Evolutionary conservation across 768 basidiomycete species (phyloP).

Genomic region (Mycena chlorophos): DNA sequence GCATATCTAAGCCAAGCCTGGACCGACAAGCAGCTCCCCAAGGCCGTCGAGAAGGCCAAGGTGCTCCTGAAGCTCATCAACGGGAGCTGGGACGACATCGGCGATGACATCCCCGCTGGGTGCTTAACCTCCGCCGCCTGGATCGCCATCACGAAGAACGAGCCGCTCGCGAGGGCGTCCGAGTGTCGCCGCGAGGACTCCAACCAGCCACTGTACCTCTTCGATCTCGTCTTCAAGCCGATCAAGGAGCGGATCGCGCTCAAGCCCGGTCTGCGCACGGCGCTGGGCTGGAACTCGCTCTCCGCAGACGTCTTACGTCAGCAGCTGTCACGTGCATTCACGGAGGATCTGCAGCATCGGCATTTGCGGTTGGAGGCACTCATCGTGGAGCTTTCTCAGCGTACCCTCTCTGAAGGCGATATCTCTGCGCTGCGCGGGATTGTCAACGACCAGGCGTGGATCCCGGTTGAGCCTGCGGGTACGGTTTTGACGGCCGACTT

Average conservation of each 20-base stretch:
- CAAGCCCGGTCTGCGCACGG: slow-evolving; percentile 3
- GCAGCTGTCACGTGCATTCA: slow-evolving; percentile 9
- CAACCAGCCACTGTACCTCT: slow-evolving; percentile 1
- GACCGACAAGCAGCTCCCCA: not conserved
- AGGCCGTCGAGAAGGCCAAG: slow-evolving; percentile 12
- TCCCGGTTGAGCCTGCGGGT: slow-evolving; percentile 4
- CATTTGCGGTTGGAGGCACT: not conserved
- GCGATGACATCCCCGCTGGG: not conserved
- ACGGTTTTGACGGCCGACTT: slow-evolving; percentile 3
- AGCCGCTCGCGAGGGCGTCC: not conserved
- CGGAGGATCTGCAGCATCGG: slow-evolving; percentile 2
- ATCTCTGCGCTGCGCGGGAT: slow-evolving; percentile 3
- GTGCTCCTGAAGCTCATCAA: slow-evolving; percentile 13
- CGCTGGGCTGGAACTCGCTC: slow-evolving; percentile 13
- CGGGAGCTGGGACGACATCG: slow-evolving; percentile 5
- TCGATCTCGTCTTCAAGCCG: slow-evolving; percentile 13
- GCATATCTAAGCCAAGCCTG: slow-evolving; percentile 1
- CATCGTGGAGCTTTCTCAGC: slow-evolving; percentile 13
- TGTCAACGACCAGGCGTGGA: slow-evolving; percentile 8
- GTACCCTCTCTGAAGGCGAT: slow-evolving; percentile 6
- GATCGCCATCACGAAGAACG: slow-evolving; percentile 9
- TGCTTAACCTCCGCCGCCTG: slow-evolving; percentile 1
- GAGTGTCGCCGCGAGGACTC: slow-evolving; percentile 11
- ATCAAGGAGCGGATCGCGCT: slow-evolving; percentile 4
- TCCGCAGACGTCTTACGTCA: slow-evolving; percentile 4